These are phyloP conservation scores for Xylariaceae sp. DNA, from an alignment of 2,329 filamentous ascomycete genomes.

Conservation along the genomic window DNA sequence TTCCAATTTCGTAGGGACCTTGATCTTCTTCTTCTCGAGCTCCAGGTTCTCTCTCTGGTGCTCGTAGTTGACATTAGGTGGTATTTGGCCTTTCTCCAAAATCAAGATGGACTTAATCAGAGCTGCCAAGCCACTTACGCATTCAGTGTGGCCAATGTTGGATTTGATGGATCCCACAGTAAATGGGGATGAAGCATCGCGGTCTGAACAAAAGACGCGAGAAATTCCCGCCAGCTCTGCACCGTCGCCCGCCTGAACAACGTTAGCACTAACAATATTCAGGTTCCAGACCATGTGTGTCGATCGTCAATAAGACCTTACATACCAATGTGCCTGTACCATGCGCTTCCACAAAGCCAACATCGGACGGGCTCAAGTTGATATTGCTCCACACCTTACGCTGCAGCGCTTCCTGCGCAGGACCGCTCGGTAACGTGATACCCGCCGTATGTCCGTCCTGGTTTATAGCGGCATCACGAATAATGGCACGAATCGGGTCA, in stretches of 20 bases:
- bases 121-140: constrained; percentile 15
- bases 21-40: neutral
- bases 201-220: constrained; percentile 8
- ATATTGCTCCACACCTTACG: constrained; percentile 16
- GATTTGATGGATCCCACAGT: constrained; percentile 20
- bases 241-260: constrained; percentile 8
- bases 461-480: constrained; percentile 37
- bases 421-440: constrained; percentile 33
- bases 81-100: constrained; percentile 14
- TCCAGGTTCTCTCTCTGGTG: constrained; percentile 1
- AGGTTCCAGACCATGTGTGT: too few species aligned
- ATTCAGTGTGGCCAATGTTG: constrained; percentile 19
- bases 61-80: neutral
- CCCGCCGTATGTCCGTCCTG: constrained; percentile 38
- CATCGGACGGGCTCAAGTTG: constrained; percentile 16
- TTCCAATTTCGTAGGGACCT: neutral
- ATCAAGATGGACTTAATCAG: constrained; percentile 18
- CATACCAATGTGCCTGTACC: constrained; percentile 23
- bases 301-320: too few species aligned
- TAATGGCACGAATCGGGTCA: constrained; percentile 26
- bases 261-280: too few species aligned
- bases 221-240: constrained; percentile 10
- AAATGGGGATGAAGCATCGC: neutral
- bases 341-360: constrained; percentile 25
- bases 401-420: constrained; percentile 22